These are phyloP conservation scores for Talaromyces proteolyticus DNA, from an alignment of 495 filamentous ascomycete species.

Conservation along the genomic window DNA sequence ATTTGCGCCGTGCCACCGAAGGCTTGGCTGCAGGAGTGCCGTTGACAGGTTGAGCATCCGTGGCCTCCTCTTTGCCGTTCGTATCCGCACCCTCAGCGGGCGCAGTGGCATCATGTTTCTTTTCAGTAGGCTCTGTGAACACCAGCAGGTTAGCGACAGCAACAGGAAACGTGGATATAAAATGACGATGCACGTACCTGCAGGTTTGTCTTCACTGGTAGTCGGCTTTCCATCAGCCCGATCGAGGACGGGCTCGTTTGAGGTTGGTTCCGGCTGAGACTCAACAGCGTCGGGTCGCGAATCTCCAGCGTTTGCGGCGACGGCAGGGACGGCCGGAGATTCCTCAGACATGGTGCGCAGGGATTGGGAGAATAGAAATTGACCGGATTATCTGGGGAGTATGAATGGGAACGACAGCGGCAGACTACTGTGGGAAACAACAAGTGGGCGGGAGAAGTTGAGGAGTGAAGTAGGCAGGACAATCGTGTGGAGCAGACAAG, in stretches of 20 bases:
- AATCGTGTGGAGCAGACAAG: slow-evolving; percentile 16
- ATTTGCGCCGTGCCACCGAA: slow-evolving; percentile 55
- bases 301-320: slow-evolving; percentile 24
- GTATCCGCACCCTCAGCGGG: slow-evolving; percentile 20
- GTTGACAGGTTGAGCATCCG: slow-evolving; percentile 23
- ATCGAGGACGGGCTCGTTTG: slow-evolving; percentile 18
- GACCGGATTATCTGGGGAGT: slow-evolving; percentile 6
- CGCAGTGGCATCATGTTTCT: slow-evolving; percentile 3
- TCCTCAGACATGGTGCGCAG: slow-evolving; percentile 39
- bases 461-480: no score
- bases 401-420: neutral
- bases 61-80: slow-evolving; percentile 14
- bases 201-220: slow-evolving; percentile 23
- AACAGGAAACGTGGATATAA: neutral
- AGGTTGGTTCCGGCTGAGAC: slow-evolving; percentile 16
- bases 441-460: slow-evolving; percentile 13
- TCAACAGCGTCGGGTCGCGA: slow-evolving; percentile 25
- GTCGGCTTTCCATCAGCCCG: slow-evolving; percentile 24
- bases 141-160: neutral
- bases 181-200: slow-evolving; percentile 20
- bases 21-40: slow-evolving; percentile 39
- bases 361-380: slow-evolving; percentile 9
- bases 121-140: neutral
- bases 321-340: slow-evolving; percentile 26
- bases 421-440: slow-evolving; percentile 8